These are phyloP conservation scores for Volvox reticuliferus DNA, from an alignment of 139 green algal genomes.

Conservation along the genomic window DNA sequence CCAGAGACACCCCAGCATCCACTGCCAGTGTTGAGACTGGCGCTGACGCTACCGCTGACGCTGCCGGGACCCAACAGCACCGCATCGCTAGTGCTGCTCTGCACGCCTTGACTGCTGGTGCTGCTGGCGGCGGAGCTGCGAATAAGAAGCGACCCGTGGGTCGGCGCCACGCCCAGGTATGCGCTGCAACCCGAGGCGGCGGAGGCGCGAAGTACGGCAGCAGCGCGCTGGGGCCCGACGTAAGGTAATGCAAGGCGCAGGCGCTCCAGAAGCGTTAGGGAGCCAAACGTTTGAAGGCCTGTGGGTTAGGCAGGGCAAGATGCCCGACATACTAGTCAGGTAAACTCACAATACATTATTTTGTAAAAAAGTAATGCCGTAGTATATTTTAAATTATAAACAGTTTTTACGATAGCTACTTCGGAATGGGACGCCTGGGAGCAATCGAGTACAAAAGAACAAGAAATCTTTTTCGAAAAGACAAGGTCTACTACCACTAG, in stretches of 20 bases:
- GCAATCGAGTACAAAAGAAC: too few relatives aligned
- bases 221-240: neutral
- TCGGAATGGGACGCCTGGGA: too few relatives aligned
- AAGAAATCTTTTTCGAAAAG: too few relatives aligned
- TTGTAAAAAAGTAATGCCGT: too few relatives aligned
- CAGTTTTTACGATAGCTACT: too few relatives aligned
- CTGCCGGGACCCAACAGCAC: neutral
- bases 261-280: conserved; percentile 7
- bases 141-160: conserved; percentile 23
- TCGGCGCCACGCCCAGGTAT: neutral
- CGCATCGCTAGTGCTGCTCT: neutral
- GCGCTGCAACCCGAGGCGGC: neutral
- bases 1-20: neutral
- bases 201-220: conserved; percentile 7
- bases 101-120: neutral
- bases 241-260: neutral
- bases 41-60: neutral
- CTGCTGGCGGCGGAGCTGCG: conserved; percentile 24
- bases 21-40: neutral
- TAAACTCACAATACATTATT: too few relatives aligned
- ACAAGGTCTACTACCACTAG: too few relatives aligned
- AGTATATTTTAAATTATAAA: too few relatives aligned
- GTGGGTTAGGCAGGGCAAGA: neutral
- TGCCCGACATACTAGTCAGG: too few relatives aligned
- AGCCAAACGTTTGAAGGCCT: neutral